These are phyloP conservation scores for Ophiostoma pallidulum DNA, from an alignment of 2,329 filamentous ascomycete genomes.

Conservation along the genomic window DNA sequence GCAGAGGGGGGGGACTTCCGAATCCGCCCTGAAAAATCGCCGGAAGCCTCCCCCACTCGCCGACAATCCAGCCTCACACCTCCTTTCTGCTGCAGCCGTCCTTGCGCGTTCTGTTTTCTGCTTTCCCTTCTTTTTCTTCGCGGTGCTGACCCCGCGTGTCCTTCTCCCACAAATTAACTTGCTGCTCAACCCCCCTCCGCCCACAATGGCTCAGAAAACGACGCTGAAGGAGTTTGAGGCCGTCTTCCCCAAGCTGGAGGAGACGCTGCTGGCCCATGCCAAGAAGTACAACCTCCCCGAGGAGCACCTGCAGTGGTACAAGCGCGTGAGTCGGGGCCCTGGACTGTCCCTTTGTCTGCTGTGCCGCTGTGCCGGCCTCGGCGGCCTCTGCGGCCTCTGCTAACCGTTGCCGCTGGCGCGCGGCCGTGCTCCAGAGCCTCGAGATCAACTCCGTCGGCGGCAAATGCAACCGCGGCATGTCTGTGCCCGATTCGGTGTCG, in stretches of 20 bases:
- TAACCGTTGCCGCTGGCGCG: background rate
- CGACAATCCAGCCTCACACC: too few relatives aligned
- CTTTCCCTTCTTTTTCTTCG: too few relatives aligned
- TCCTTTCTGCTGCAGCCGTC: too few relatives aligned
- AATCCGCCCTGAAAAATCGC: too few relatives aligned
- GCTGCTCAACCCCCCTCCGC: too few relatives aligned
- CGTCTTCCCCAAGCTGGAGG: constrained; percentile 77
- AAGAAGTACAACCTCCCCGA: constrained; percentile 74
- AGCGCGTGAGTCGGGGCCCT: constrained; percentile 47
- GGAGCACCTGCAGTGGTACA: constrained; percentile 77
- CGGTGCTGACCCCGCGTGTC: too few relatives aligned
- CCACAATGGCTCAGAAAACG: constrained; percentile 55
- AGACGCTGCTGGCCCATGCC: constrained; percentile 71
- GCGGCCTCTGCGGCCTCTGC: too few relatives aligned
- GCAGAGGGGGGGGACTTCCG: too few relatives aligned
- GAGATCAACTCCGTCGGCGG: constrained; percentile 82
- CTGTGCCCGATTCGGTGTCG: constrained; percentile 82
- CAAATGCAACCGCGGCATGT: constrained; percentile 99
- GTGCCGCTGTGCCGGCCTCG: constrained; percentile 10
- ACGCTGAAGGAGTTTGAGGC: constrained; percentile 82
- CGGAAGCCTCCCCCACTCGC: too few relatives aligned
- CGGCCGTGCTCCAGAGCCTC: constrained; percentile 71
- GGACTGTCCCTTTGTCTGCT: constrained; percentile 2
- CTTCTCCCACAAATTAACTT: too few relatives aligned
- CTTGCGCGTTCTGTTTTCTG: too few relatives aligned